Percentiles rank a stretch among this genome's conserved stretches.
Conservation (phyloP, 306 rosid species). For the Gillenia trifoliata region DNA sequence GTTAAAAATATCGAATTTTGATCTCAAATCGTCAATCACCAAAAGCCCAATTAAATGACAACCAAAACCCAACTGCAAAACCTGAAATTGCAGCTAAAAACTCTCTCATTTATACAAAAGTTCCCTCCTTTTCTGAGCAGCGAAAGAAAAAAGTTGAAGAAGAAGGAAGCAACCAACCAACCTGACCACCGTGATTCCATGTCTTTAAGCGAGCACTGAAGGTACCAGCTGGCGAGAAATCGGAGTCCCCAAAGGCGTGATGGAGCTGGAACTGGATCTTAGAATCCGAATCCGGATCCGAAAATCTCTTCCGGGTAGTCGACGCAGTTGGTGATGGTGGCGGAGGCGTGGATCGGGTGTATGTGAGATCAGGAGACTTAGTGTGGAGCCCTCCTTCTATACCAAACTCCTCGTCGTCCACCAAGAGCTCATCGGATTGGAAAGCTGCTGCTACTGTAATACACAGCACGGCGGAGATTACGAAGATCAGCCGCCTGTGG, state of each 20-base stretch:
- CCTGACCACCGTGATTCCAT: slow-evolving; percentile 91
- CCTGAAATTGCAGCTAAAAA: not conserved
- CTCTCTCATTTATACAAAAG: not conserved
- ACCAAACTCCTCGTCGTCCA: slow-evolving; percentile 89
- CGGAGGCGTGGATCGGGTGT: slow-evolving; percentile 23
- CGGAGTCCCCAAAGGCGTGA: slow-evolving; percentile 88
- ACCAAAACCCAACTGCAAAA: not conserved
- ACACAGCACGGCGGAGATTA: slow-evolving; percentile 25
- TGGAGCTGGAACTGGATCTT: slow-evolving; percentile 85
- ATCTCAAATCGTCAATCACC: not conserved
- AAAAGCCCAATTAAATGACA: not conserved
- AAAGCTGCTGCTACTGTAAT: slow-evolving; percentile 48
- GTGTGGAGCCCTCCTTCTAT: slow-evolving; percentile 63
- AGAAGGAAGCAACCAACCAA: slow-evolving; percentile 13
- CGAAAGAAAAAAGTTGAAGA: not conserved
- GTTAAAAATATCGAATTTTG: not conserved
- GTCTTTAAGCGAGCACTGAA: slow-evolving; percentile 94
- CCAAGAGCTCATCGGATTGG: slow-evolving; percentile 88
- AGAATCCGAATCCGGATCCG: slow-evolving; percentile 76
- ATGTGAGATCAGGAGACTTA: slow-evolving; percentile 30
- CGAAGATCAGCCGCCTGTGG: slow-evolving; percentile 8
- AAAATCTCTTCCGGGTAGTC: slow-evolving; percentile 51
- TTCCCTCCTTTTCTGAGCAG: not conserved
- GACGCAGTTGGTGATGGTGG: slow-evolving; percentile 19
- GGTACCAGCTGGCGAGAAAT: slow-evolving; percentile 68